Evolutionary conservation across 2,329 filamentous ascomycete species (phyloP).

Genomic region (Pezicula neosporulosa): DNA sequence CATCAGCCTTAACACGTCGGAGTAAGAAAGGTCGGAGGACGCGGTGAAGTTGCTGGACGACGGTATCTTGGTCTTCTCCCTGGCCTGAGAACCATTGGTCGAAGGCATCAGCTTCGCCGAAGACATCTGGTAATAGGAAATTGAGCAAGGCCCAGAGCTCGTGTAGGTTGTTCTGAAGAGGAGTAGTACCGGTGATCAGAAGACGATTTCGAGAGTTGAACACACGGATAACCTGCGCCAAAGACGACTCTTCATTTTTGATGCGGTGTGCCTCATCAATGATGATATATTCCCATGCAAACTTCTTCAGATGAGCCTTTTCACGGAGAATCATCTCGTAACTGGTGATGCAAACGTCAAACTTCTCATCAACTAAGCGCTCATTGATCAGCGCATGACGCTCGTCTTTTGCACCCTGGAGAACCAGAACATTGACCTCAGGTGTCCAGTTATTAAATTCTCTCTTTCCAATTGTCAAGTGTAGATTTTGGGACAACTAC

Average conservation of each 20-base stretch:
- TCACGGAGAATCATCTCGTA: constrained; percentile 99
- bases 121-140: constrained; percentile 96
- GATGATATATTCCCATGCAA: constrained; percentile 99
- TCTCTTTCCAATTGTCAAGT: constrained; percentile 95
- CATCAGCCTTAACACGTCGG: constrained; percentile 93
- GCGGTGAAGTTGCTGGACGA: constrained; percentile 92
- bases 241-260: constrained; percentile 97
- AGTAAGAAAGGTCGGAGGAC: constrained; percentile 91
- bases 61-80: constrained; percentile 86
- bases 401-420: constrained; percentile 95
- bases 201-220: constrained; percentile 95
- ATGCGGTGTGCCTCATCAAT: constrained; percentile 98
- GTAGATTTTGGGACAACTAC: constrained; percentile 95
- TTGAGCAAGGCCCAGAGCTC: constrained; percentile 97
- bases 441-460: constrained; percentile 95
- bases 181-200: constrained; percentile 94
- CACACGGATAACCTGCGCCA: constrained; percentile 92
- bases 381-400: constrained; percentile 85
- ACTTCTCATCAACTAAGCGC: constrained; percentile 87
- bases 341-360: constrained; percentile 96
- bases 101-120: constrained; percentile 93
- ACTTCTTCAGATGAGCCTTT: constrained; percentile 92
- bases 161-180: constrained; percentile 95
- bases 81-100: constrained; percentile 97
- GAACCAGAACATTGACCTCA: constrained; percentile 87